Base-by-base conservation (phyloP, 179 eudicot species). In the Carnegiea gigantea region DNA sequence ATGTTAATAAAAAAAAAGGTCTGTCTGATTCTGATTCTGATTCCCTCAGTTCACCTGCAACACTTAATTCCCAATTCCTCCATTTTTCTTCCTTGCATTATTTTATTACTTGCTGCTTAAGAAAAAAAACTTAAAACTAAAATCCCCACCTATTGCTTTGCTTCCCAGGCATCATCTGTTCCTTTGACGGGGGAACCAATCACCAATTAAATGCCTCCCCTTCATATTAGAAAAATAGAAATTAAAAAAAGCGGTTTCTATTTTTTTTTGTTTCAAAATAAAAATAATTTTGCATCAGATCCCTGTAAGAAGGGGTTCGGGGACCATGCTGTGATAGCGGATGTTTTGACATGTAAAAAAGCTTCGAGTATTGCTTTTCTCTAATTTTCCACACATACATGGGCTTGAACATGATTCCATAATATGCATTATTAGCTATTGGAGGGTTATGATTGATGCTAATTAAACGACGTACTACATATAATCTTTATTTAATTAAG, bases 321-420 rank as follows among this genome's bases (percentile, higher is more conserved):
- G 89, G 87, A 86, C 89, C 85, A 84, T 73, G 79, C 87, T 71
- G 62, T 26, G 73, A 30, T 17, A 80, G 33, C 89, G 87, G 85
- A 84, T 76, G 78, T 74, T 23, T 82, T 57, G 82, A 84, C 89
- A 86, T 85, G 87, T 86, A 82, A 51, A 73, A 81, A 48, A 49
- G 75, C 17, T 62, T n/a, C 13, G 14, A 36, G 15, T 36, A 13
- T 30, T 14, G 53, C 38, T 64, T 40, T 83, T 43, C 65, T 18
- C 8, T 57, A 15, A 57, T 57, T 51, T 51, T 51, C 57, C 14
- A 51, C 57, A 11, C 14, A 12, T 17, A 13, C 57, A 51, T 17
- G 57, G 57, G 14, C 5, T 51, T 51, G 20, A 11, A 51, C 1
- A 51, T 33, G 3, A 51, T 51, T 40, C 9, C 44, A 40, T 40